Evolutionary conservation across 2,329 filamentous ascomycete genomes (phyloP).

Genomic region (Penicillium psychrosexuale): DNA sequence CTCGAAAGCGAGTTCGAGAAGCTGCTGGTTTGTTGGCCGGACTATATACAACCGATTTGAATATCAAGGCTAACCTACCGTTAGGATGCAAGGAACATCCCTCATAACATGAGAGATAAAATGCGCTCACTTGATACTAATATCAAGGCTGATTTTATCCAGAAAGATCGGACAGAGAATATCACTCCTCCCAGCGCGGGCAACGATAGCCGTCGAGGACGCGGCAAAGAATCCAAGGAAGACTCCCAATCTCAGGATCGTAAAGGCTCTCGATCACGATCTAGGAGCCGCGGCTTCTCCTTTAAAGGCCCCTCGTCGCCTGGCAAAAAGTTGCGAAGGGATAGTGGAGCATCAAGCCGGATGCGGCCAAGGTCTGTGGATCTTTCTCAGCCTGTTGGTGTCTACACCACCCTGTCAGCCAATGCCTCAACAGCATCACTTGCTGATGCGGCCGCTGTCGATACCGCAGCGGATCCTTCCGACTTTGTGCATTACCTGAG

Average conservation of each 20-base stretch:
- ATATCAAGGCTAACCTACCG: slow-evolving; percentile 26
- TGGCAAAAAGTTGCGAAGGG: slow-evolving; percentile 70
- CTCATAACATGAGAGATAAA: slow-evolving; percentile 88
- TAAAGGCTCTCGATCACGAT: slow-evolving; percentile 48
- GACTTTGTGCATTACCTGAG: slow-evolving; percentile 85
- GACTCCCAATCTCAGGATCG: slow-evolving; percentile 43
- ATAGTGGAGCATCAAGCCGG: slow-evolving; percentile 62
- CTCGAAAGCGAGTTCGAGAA: slow-evolving; percentile 63
- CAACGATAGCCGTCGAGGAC: slow-evolving; percentile 36
- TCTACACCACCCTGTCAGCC: slow-evolving; percentile 55
- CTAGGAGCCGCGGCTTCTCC: slow-evolving; percentile 74
- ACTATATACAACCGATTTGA: not conserved
- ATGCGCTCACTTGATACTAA: slow-evolving; percentile 86
- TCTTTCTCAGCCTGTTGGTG: slow-evolving; percentile 58
- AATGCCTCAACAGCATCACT: slow-evolving; percentile 53
- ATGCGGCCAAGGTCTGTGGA: slow-evolving; percentile 68
- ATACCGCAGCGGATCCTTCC: slow-evolving; percentile 69
- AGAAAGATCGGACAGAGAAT: slow-evolving; percentile 76
- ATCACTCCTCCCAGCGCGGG: slow-evolving; percentile 48
- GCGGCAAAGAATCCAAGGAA: slow-evolving; percentile 43
- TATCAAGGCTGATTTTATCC: slow-evolving; percentile 94
- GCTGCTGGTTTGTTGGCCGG: slow-evolving; percentile 52
- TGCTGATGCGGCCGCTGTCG: slow-evolving; percentile 65
- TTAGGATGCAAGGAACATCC: slow-evolving; percentile 85
- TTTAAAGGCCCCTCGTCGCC: slow-evolving; percentile 68